Evolutionary conservation across 495 filamentous ascomycete species (phyloP).

Genomic region (Corynascus novoguineensis): DNA sequence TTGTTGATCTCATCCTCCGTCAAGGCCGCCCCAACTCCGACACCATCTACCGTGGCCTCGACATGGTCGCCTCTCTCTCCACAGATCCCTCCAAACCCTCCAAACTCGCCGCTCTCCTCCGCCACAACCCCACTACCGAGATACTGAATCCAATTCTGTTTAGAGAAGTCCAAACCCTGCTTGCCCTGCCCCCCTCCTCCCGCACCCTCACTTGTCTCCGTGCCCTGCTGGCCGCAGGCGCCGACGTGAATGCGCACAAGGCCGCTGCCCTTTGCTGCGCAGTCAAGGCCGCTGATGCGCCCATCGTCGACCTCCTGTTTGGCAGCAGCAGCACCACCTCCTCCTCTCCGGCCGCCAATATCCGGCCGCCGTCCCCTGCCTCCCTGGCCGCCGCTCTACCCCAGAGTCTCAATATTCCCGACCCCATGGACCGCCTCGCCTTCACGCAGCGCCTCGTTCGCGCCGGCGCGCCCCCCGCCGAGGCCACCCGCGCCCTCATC

Average conservation of each 20-base stretch:
- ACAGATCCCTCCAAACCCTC: conserved; percentile 31
- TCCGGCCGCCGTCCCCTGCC: conserved; percentile 19
- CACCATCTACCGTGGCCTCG: conserved; percentile 32
- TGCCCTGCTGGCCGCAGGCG: conserved; percentile 38
- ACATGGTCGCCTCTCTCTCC: conserved; percentile 28
- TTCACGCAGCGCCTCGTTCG: conserved; percentile 40
- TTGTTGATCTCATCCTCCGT: conserved; percentile 41
- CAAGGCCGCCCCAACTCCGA: conserved; percentile 33
- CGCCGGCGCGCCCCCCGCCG: conserved; percentile 33
- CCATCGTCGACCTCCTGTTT: conserved; percentile 39
- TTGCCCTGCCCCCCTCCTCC: conserved; percentile 24
- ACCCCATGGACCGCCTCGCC: conserved; percentile 39
- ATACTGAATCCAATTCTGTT: conserved; percentile 30
- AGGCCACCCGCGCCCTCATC: conserved; percentile 40
- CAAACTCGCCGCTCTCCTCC: conserved; percentile 36
- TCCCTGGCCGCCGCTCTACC: conserved; percentile 38
- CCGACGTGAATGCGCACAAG: conserved; percentile 40
- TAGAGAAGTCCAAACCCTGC: conserved; percentile 37
- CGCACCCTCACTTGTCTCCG: conserved; percentile 31
- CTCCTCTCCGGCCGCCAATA: conserved; percentile 12
- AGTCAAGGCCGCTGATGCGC: conserved; percentile 34
- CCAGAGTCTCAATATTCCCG: conserved; percentile 38
- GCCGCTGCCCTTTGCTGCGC: conserved; percentile 39
- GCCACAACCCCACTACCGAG: conserved; percentile 33
- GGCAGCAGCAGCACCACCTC: no score